Base-by-base conservation (phyloP, 2,329 filamentous ascomycete genomes). In the Fusarium pininemorale region DNA sequence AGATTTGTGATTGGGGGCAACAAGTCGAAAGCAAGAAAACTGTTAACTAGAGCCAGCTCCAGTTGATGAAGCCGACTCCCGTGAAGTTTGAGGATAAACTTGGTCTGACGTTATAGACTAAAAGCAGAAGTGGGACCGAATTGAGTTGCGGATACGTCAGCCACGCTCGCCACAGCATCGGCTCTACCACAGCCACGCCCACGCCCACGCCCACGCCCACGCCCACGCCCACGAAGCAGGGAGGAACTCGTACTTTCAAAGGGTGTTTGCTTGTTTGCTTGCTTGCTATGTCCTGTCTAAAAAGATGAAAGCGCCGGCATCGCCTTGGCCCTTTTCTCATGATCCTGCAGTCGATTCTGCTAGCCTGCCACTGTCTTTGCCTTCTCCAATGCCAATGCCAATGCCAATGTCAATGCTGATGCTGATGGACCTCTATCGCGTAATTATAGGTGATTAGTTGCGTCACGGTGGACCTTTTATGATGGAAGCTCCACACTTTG, bases 401-500 rank as follows among this genome's bases (percentile, higher is more conserved):
- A 22, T 35, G 26, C 54, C 54, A 42, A 51, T 35, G 48, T 20
- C 20, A n/a, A 26, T 41, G 20, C 35, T 37, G 30, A 26, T 41
- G 20, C 35, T 26, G 26, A 32, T 50, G 22, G 28, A 54, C 64
- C 28, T 26, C 44, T 51, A 72, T 72, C 63, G 47, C 73, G 73
- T 74, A 75, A 76, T 74, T 45, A n/a, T 41, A 28, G 64, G 48
- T 57, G 48, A 38, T n/a, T 56, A 41, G 42, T 66, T 76, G 74
- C 74, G 74, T 75, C 74, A 75, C 70, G 47, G 64, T 72, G 74
- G 74, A 39, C 50, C 44, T 26, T 5, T 45, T 22, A 20, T 15
- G 32, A 37, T 28, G n/a, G 5, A 30, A 35, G 57, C 45, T n/a
- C 68, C 68, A 66, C 42, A 50, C 26, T 56, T 72, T 69, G 58